Percentiles rank a stretch among this genome's conserved stretches.
Conservation (phyloP, 306 rosid genomes). For the Mimosa pudica region DNA sequence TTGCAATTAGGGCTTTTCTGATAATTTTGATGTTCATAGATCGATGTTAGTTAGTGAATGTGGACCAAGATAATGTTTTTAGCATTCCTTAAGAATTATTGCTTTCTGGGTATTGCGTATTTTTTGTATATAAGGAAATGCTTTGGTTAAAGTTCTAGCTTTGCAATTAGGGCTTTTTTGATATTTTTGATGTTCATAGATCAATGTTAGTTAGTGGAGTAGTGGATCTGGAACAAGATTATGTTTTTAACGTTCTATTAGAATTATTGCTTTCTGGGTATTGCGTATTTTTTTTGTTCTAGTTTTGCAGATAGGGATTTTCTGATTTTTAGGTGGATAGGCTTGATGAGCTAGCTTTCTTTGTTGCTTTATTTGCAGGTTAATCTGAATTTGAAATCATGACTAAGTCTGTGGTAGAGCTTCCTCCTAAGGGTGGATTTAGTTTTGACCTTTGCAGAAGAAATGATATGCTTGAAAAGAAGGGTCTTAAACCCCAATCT, state of each 20-base stretch:
- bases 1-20: neutral
- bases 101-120: too few species aligned
- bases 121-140: too few species aligned
- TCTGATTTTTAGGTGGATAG: neutral
- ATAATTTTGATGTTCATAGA: neutral
- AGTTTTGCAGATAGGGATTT: neutral
- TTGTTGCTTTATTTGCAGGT: constrained; percentile 26
- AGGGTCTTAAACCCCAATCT: constrained; percentile 63
- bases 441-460: constrained; percentile 86
- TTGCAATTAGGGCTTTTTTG: neutral
- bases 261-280: neutral
- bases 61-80: too few species aligned
- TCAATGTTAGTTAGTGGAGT: neutral
- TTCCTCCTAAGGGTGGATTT: constrained; percentile 88
- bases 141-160: too few species aligned
- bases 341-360: neutral
- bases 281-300: neutral
- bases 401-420: constrained; percentile 56
- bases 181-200: neutral
- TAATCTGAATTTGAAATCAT: constrained; percentile 38
- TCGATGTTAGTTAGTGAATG: too few species aligned
- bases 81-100: too few species aligned
- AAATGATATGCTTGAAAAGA: constrained; percentile 78
- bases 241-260: neutral
- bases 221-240: neutral